Conservation (phyloP, 2,329 filamentous ascomycete genomes). For the Chalaropsis ovoidea region DNA sequence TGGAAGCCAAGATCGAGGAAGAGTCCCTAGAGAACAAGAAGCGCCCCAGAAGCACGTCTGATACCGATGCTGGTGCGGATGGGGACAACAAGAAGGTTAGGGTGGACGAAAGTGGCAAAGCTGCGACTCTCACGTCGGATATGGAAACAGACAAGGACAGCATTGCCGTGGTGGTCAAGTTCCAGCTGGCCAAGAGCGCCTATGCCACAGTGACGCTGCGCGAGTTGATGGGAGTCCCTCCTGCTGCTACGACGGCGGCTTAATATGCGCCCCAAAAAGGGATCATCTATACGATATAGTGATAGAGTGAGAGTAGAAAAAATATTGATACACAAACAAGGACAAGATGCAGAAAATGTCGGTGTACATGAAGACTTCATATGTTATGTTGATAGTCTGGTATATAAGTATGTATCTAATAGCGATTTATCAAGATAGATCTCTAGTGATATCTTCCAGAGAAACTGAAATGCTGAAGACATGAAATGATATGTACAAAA, state of each 20-base stretch:
- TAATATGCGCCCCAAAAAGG: neutral
- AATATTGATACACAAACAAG: conserved; percentile 23
- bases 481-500: conserved; percentile 22
- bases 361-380: neutral
- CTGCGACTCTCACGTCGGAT: conserved; percentile 23
- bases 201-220: conserved; percentile 77
- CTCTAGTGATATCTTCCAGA: conserved; percentile 3
- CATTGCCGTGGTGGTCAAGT: conserved; percentile 59
- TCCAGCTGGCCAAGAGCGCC: conserved; percentile 67
- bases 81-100: conserved; percentile 29
- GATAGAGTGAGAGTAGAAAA: neutral
- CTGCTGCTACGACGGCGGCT: neutral
- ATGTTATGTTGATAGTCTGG: neutral
- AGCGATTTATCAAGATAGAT: conserved; percentile 14
- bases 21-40: conserved; percentile 20
- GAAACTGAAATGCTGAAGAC: conserved; percentile 10
- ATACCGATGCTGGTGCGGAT: conserved; percentile 25
- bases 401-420: conserved; percentile 10
- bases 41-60: conserved; percentile 23
- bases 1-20: conserved; percentile 21
- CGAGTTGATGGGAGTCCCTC: conserved; percentile 54
- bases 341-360: neutral
- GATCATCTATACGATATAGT: neutral
- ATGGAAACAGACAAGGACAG: conserved; percentile 36
- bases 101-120: conserved; percentile 26